Evolutionary conservation across 768 basidiomycete species (phyloP), one percentile per base, ranked within the genome.

Genomic region (Udeniomyces megalosporus): DNA sequence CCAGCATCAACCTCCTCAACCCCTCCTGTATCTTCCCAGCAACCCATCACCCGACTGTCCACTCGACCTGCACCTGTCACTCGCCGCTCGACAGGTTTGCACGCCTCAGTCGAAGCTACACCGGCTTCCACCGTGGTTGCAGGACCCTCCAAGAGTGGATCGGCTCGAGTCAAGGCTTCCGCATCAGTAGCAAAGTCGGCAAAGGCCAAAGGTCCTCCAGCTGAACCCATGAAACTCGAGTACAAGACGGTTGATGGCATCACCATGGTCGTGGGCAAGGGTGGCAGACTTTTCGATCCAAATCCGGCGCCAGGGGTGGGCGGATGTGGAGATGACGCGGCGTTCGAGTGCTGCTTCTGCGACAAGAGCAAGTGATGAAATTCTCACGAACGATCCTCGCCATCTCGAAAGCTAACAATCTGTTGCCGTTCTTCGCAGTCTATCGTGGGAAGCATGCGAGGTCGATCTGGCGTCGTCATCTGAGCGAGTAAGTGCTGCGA

Each of bases 391-490:
- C n/a, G n/a, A n/a, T 55, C 17, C 58, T 2, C 5, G 15, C 6
- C n/a, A 14, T 44, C 15, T 34, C 26, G 3, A 5, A 17, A 4
- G 28, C 17, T 7, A 17, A 15, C 38, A 8, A 56, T 12, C 22
- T 14, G 12, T n/a, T 24, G 38, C 31, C n/a, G 4, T n/a, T 42
- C 54, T 29, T 20, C 1, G 12, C 45, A 61, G 60, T 55, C 46
- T 61, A 61, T 53, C 52, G 45, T 5, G 60, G 60, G 2, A 35
- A 54, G 17, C 60, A 61, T 14, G 60, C 60, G 3, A 38, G 60
- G n/a, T 61, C 60, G 29, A 61, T 61, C 53, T 61, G 60, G 60
- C 52, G 60, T n/a, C 44, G 60, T 17, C 60, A 61, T 17, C 60
- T 61, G 11, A 46, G 52, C 14, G 60, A 61, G n/a, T n/a, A n/a